These are phyloP conservation scores for Hebeloma cylindrosporum DNA, from an alignment of 768 basidiomycete species.

Conservation along the genomic window DNA sequence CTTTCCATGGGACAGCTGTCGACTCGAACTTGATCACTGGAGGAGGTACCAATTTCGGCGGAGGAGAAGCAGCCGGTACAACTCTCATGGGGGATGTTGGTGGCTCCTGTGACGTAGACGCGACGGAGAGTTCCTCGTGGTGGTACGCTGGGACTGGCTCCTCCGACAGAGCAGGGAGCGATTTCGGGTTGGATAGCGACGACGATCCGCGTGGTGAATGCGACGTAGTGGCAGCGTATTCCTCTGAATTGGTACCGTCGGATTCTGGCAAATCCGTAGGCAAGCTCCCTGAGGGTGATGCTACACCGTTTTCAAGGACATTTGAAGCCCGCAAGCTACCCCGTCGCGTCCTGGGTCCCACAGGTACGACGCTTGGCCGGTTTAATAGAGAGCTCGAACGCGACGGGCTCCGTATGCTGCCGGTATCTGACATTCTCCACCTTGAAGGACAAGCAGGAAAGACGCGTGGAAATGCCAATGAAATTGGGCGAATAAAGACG, in stretches of 20 bases:
- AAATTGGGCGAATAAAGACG: conserved; percentile 1
- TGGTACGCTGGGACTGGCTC: conserved; percentile 17
- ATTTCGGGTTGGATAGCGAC: conserved; percentile 12
- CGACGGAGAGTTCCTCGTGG: background rate
- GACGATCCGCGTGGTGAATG: conserved; percentile 18
- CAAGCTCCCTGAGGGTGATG: conserved; percentile 14
- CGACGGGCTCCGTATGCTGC: conserved; percentile 22
- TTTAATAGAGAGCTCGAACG: conserved; percentile 28
- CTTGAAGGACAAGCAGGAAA: background rate
- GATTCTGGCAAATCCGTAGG: conserved; percentile 18
- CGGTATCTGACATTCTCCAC: conserved; percentile 30
- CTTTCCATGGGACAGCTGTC: conserved; percentile 61
- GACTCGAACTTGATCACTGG: conserved; percentile 58
- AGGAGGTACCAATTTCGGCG: conserved; percentile 45
- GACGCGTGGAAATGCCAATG: too few species aligned
- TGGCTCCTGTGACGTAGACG: background rate
- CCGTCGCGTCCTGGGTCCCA: conserved; percentile 28
- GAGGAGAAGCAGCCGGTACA: conserved; percentile 3
- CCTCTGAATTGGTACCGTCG: conserved; percentile 3
- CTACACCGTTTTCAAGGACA: conserved; percentile 19
- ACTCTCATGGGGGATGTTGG: conserved; percentile 3
- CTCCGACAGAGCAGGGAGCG: conserved; percentile 19
- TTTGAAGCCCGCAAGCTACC: conserved; percentile 19
- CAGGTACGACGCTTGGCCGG: conserved; percentile 26
- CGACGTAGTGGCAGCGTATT: conserved; percentile 7